phyloP scores from a whole-genome alignment of 805 yeast genomes.

The Lipomyces lipofer region DNA sequence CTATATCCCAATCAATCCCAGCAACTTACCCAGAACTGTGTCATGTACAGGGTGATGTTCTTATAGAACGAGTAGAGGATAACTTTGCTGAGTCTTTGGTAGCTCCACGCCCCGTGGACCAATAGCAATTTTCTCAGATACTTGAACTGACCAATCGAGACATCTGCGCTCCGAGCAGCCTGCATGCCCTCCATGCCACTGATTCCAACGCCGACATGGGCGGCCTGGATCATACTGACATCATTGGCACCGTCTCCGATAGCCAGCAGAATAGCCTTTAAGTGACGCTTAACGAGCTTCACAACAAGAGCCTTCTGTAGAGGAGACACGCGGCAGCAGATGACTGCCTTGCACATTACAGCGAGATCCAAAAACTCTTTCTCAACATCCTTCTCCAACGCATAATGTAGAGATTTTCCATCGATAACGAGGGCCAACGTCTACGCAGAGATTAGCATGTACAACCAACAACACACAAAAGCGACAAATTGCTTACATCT shows the following conservation, averaged over 20 bases:
- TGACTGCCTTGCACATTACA: conserved; percentile 87
- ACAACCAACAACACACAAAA: background rate
- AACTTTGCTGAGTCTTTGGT: conserved; percentile 89
- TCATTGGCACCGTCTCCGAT: conserved; percentile 99
- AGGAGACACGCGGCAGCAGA: conserved; percentile 98
- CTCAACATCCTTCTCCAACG: conserved; percentile 78
- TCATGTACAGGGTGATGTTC: conserved; percentile 92
- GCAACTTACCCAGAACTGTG: conserved; percentile 79
- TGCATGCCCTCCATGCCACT: conserved; percentile 99
- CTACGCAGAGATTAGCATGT: conserved; percentile 43
- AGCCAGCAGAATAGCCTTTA: conserved; percentile 73
- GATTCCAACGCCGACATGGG: conserved; percentile 98
- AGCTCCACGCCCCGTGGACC: conserved; percentile 98
- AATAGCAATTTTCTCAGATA: conserved; percentile 76
- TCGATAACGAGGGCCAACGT: conserved; percentile 89
- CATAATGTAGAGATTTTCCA: conserved; percentile 86
- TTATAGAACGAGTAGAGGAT: conserved; percentile 94
- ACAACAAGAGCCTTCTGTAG: conserved; percentile 95
- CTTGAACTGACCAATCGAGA: conserved; percentile 93
- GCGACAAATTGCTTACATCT: conserved; percentile 48
- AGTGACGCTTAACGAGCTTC: conserved; percentile 83
- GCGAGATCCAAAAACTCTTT: conserved; percentile 78
- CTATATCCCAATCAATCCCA: background rate
- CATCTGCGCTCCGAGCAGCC: conserved; percentile 97
- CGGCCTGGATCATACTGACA: conserved; percentile 98